These are phyloP conservation scores for Gyrodon lividus DNA, from an alignment of 768 basidiomycete species.

Conservation along the genomic window DNA sequence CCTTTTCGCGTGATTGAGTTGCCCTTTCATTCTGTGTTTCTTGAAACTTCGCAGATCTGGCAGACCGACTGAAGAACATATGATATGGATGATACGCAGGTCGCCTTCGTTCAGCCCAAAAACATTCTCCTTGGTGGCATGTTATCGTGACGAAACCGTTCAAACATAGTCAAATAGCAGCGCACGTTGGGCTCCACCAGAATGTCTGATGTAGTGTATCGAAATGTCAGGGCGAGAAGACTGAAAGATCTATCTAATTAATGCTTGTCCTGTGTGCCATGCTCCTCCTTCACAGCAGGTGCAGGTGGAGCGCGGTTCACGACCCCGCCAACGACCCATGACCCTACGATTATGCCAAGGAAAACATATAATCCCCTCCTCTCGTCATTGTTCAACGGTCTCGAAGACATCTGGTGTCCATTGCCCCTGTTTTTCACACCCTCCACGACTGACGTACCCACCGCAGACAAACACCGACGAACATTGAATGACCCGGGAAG, in stretches of 20 bases:
- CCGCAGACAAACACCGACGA: slow-evolving; percentile 15
- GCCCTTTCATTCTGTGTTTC: no score
- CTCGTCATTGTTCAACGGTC: slow-evolving; percentile 44
- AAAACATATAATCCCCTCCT: slow-evolving; percentile 47
- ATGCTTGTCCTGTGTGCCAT: slow-evolving; percentile 6
- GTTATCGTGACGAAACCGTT: no score
- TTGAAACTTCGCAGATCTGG: no score
- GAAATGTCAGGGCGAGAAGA: neutral
- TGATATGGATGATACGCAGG: no score
- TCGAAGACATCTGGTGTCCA: slow-evolving; percentile 21
- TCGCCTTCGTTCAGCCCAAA: no score
- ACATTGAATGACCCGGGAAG: slow-evolving; percentile 33
- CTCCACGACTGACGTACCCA: slow-evolving; percentile 10
- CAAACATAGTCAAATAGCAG: no score
- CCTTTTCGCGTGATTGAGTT: neutral
- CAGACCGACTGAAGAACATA: no score
- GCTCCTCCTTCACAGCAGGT: slow-evolving; percentile 9
- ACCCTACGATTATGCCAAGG: slow-evolving; percentile 47
- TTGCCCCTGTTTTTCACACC: slow-evolving; percentile 19
- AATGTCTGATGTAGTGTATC: neutral
- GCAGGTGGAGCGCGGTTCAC: slow-evolving; percentile 14
- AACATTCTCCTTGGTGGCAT: no score
- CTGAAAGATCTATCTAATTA: slow-evolving; percentile 21
- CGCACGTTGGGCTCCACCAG: neutral
- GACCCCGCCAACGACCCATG: slow-evolving; percentile 44